A percentile compares a stretch with the other conserved stretches of the same genome.
Conservation (phyloP, 2,329 filamentous ascomycete genomes). For the Raffaelea albimanens region DNA sequence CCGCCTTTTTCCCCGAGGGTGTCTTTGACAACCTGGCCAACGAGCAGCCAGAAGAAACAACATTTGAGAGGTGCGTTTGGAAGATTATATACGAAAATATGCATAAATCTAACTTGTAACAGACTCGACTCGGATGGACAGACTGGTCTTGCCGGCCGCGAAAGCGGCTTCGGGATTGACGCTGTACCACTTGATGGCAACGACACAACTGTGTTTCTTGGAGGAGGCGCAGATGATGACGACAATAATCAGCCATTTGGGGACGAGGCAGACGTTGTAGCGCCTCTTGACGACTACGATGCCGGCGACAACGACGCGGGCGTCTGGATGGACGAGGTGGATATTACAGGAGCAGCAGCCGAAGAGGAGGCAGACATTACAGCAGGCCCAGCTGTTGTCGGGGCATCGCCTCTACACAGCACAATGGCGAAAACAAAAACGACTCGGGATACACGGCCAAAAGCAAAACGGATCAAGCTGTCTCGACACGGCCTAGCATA, state of each 20-base stretch:
- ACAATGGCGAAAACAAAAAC: not conserved
- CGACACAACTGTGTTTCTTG: conserved; percentile 19
- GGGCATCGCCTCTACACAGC: not conserved
- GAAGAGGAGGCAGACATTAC: not conserved
- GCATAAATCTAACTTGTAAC: not conserved
- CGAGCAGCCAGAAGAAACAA: conserved; percentile 27
- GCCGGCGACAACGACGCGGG: not conserved
- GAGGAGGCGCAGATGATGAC: conserved; percentile 1
- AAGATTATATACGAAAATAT: too few species aligned
- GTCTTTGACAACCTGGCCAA: conserved; percentile 33
- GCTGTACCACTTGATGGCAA: conserved; percentile 38
- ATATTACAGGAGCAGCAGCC: not conserved
- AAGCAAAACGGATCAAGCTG: conserved; percentile 39
- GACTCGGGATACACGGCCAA: not conserved
- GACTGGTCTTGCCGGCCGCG: conserved; percentile 22
- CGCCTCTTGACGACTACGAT: conserved; percentile 4
- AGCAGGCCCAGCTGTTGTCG: not conserved
- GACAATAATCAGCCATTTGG: not conserved
- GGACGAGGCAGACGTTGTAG: not conserved
- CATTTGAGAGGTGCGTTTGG: conserved; percentile 34
- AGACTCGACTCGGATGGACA: conserved; percentile 29
- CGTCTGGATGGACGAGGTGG: conserved; percentile 7
- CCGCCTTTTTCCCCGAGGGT: conserved; percentile 42
- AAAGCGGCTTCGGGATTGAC: conserved; percentile 40
- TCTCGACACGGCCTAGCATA: conserved; percentile 69